These are phyloP conservation scores for Silene uniflora DNA, from an alignment of 148 eudicot species.

Conservation along the genomic window DNA sequence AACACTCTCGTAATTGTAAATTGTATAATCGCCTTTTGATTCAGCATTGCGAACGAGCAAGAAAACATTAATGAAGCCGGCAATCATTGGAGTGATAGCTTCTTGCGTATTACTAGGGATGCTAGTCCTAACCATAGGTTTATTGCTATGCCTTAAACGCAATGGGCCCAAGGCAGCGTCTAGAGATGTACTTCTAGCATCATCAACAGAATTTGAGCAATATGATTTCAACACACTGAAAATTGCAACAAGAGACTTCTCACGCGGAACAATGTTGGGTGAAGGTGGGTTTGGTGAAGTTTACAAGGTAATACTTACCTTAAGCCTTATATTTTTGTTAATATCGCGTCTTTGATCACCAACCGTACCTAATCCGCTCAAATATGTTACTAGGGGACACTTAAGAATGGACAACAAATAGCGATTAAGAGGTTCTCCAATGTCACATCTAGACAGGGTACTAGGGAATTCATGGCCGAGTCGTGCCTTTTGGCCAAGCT, in stretches of 20 bases:
- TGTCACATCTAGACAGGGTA: not conserved
- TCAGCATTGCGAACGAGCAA: not conserved
- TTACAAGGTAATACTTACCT: not conserved
- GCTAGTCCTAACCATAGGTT: not conserved
- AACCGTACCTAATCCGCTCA: too few relatives aligned
- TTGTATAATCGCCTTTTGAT: not conserved
- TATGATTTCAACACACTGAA: too few relatives aligned
- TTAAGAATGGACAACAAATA: too few relatives aligned
- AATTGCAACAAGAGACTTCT: too few relatives aligned
- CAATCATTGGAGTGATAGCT: slow-evolving; percentile 1
- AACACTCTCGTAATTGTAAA: not conserved
- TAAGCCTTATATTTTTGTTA: slow-evolving; percentile 3
- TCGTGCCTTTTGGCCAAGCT: slow-evolving; percentile 16
- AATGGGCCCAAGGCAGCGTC: not conserved
- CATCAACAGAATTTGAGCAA: slow-evolving; percentile 4
- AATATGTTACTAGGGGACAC: slow-evolving; percentile 8
- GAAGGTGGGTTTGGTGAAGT: too few relatives aligned
- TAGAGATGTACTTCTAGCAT: not conserved
- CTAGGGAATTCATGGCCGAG: slow-evolving; percentile 18
- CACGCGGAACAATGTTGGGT: too few relatives aligned
- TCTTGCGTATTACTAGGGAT: not conserved
- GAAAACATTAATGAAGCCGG: not conserved
- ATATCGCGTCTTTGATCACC: not conserved
- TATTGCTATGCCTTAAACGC: not conserved
- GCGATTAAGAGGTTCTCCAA: too few relatives aligned